These are phyloP conservation scores for Cystoderma amianthinum DNA, from an alignment of 768 basidiomycete species.

Conservation along the genomic window DNA sequence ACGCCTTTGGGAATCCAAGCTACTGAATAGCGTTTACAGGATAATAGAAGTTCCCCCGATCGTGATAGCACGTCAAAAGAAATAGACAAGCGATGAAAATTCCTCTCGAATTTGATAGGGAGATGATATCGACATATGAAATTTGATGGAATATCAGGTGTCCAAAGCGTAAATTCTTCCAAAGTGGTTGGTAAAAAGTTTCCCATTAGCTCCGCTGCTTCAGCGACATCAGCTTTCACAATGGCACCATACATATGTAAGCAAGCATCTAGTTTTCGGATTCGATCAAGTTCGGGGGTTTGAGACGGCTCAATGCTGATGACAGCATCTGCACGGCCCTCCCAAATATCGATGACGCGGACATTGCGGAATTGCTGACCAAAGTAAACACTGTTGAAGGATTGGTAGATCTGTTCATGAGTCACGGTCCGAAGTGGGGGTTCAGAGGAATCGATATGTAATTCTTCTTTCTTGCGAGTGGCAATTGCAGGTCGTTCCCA, in stretches of 20 bases:
- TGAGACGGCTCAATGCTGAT: slow-evolving; percentile 14
- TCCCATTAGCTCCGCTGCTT: slow-evolving; percentile 15
- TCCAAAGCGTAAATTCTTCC: slow-evolving; percentile 18
- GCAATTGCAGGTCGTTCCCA: not conserved
- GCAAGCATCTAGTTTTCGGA: slow-evolving; percentile 26
- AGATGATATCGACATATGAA: slow-evolving; percentile 26
- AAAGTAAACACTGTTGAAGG: slow-evolving; percentile 24
- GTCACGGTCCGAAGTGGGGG: not conserved
- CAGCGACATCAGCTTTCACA: slow-evolving; percentile 11
- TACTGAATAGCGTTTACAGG: slow-evolving; percentile 24
- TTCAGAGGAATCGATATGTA: too few species aligned
- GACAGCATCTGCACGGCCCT: slow-evolving; percentile 20
- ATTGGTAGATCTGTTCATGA: slow-evolving; percentile 14
- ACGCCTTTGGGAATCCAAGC: slow-evolving; percentile 24
- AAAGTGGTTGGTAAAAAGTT: slow-evolving; percentile 24
- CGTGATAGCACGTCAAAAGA: slow-evolving; percentile 22
- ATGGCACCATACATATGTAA: slow-evolving; percentile 26
- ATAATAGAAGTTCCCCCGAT: slow-evolving; percentile 19
- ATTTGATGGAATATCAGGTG: slow-evolving; percentile 18
- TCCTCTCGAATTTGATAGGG: slow-evolving; percentile 19
- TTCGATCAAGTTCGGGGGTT: slow-evolving; percentile 17
- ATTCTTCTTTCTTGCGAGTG: not conserved
- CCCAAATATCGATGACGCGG: slow-evolving; percentile 19
- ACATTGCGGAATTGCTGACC: slow-evolving; percentile 24
- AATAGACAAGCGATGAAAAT: slow-evolving; percentile 15